Percentiles rank a stretch among this genome's conserved stretches.
These are phyloP conservation scores for Suaeda aralocaspica DNA, from an alignment of 148 eudicot species.

Conservation along the genomic window DNA sequence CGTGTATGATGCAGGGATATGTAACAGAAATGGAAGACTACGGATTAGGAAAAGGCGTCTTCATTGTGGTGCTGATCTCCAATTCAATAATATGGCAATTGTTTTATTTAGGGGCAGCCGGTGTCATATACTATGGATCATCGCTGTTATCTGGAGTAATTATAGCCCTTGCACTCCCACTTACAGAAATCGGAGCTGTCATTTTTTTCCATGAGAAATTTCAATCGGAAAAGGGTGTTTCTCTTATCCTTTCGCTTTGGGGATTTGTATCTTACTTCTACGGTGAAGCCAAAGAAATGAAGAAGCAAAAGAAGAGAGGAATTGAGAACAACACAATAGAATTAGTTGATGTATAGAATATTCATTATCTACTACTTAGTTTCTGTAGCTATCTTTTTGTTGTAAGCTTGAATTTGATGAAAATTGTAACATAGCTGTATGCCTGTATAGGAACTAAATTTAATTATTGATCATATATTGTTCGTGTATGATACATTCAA, in stretches of 20 bases:
- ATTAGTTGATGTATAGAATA: too few relatives aligned
- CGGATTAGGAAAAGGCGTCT: conserved; percentile 40
- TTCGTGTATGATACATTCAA: too few relatives aligned
- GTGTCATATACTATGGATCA: conserved; percentile 58
- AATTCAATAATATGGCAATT: conserved; percentile 57
- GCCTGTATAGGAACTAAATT: too few relatives aligned
- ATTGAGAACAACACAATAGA: too few relatives aligned
- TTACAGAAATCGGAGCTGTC: conserved; percentile 49
- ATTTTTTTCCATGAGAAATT: conserved; percentile 55
- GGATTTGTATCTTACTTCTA: conserved; percentile 69
- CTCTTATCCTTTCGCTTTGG: conserved; percentile 62
- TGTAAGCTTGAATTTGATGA: too few relatives aligned
- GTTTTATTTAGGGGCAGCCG: conserved; percentile 61
- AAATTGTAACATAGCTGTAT: too few relatives aligned
- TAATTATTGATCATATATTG: too few relatives aligned
- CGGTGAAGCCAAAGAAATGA: conserved; percentile 34
- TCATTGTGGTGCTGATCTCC: conserved; percentile 33
- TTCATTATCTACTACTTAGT: too few relatives aligned
- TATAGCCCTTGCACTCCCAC: conserved; percentile 46
- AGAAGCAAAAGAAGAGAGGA: conserved; percentile 16
- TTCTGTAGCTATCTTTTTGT: too few relatives aligned
- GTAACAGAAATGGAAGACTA: conserved; percentile 42
- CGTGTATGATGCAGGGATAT: conserved; percentile 37
- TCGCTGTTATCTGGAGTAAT: conserved; percentile 55
- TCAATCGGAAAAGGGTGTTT: conserved; percentile 54